Evolutionary conservation across 352 stramenopile species (phyloP).

Genomic region (Phytophthora brassicae): DNA sequence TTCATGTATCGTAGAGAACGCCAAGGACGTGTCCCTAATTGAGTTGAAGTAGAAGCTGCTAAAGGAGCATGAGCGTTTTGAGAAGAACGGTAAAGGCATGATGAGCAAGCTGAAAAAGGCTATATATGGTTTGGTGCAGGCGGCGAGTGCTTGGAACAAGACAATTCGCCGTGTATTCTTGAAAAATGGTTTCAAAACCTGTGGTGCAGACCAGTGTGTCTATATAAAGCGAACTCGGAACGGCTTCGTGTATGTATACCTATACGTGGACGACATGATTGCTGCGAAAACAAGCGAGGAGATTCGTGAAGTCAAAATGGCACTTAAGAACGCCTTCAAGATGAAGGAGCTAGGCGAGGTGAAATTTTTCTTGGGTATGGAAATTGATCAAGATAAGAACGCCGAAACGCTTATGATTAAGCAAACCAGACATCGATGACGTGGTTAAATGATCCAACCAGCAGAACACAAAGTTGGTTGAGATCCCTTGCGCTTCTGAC

Average conservation of each 20-base stretch:
- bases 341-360: conserved; percentile 22
- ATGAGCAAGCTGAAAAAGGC: conserved; percentile 15
- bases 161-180: conserved; percentile 14
- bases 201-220: conserved; percentile 22
- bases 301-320: conserved; percentile 10
- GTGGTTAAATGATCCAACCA: conserved; percentile 10
- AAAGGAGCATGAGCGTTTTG: no score
- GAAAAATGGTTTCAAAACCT: conserved; percentile 7
- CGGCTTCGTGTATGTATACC: conserved; percentile 13
- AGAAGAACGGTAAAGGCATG: no score
- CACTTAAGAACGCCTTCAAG: conserved; percentile 13
- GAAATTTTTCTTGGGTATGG: conserved; percentile 25
- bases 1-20: no score
- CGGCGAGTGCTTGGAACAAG: conserved; percentile 22
- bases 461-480: conserved; percentile 3
- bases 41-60: no score
- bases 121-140: conserved; percentile 24
- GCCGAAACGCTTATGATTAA: conserved; percentile 19
- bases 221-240: conserved; percentile 9
- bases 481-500: conserved; percentile 8
- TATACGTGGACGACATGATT: not conserved
- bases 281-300: conserved; percentile 9
- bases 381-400: conserved; percentile 19
- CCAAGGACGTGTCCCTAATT: no score
- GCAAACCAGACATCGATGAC: conserved; percentile 19